Conservation (phyloP, 352 stramenopile species). For the Phytophthora podocarpi region DNA sequence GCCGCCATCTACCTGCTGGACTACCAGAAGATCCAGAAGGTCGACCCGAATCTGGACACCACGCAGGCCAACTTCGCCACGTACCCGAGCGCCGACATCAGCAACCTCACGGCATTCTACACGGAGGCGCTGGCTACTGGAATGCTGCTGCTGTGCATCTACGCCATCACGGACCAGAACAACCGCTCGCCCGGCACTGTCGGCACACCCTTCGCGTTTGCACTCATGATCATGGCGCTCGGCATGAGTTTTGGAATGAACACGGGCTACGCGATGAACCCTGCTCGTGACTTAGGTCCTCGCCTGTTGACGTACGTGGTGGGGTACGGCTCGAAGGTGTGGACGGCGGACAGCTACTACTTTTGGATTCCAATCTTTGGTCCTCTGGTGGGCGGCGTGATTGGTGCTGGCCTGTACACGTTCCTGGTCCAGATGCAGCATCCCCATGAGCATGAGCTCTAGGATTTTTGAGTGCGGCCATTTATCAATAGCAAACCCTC, state of each 20-base stretch:
- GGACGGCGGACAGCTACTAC: conserved; percentile 8
- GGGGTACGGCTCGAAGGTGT: conserved; percentile 26
- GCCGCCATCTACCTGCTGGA: conserved; percentile 22
- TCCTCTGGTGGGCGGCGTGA: conserved; percentile 8
- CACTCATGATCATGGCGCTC: conserved; percentile 24
- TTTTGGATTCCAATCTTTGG: conserved; percentile 25
- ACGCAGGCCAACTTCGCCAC: conserved; percentile 25
- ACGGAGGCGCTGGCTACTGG: conserved; percentile 17
- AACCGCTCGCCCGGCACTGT: conserved; percentile 19
- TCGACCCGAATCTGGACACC: conserved; percentile 18
- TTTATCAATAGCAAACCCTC: too few species aligned
- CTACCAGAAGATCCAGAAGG: conserved; percentile 26
- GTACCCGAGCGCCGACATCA: conserved; percentile 25
- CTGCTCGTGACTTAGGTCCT: conserved; percentile 23
- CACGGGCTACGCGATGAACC: conserved; percentile 31
- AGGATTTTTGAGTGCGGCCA: background rate
- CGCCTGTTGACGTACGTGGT: conserved; percentile 15
- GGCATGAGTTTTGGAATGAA: conserved; percentile 27
- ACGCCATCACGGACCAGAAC: conserved; percentile 28
- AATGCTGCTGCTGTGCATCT: conserved; percentile 22
- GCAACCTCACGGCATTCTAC: conserved; percentile 27
- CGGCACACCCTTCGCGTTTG: conserved; percentile 18
- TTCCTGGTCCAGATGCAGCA: conserved; percentile 18
- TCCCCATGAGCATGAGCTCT: conserved; percentile 13
- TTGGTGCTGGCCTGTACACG: conserved; percentile 16